A percentile compares a stretch with the other conserved stretches of the same genome.
Conservation (phyloP, 768 basidiomycete genomes). For the Boletus sp. region DNA sequence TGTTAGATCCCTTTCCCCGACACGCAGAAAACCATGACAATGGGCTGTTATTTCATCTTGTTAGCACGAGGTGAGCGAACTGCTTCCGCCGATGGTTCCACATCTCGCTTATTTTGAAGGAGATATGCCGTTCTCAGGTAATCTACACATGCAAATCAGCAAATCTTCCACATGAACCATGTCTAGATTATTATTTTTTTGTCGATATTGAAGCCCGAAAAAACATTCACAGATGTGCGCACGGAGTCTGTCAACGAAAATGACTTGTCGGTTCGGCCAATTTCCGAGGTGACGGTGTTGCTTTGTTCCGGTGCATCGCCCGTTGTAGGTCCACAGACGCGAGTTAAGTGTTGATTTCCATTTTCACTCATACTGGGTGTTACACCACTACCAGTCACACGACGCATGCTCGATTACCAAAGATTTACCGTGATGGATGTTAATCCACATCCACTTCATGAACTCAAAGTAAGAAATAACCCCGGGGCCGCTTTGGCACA, state of each 20-base stretch:
- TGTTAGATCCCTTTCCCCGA: background rate
- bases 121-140: background rate
- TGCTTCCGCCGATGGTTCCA: background rate
- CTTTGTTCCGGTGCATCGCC: background rate
- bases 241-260: background rate
- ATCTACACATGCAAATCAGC: background rate
- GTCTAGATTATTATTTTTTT: too few relatives aligned
- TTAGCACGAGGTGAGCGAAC: background rate
- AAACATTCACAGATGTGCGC: too few relatives aligned
- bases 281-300: background rate
- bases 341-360: background rate
- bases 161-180: background rate
- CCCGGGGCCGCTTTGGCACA: background rate
- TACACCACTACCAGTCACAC: background rate
- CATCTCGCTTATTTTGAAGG: background rate
- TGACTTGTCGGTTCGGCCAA: background rate
- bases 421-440: background rate
- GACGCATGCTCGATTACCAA: background rate
- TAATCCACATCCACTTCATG: too few relatives aligned
- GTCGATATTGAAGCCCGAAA: background rate
- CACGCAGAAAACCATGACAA: background rate
- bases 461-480: background rate
- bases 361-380: too few relatives aligned
- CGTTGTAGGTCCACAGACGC: background rate
- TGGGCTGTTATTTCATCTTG: background rate